Evolutionary conservation across 164 flowering plant genomes (phyloP), one percentile per base, ranked within the genome.

Genomic region (Berberis thunbergii): DNA sequence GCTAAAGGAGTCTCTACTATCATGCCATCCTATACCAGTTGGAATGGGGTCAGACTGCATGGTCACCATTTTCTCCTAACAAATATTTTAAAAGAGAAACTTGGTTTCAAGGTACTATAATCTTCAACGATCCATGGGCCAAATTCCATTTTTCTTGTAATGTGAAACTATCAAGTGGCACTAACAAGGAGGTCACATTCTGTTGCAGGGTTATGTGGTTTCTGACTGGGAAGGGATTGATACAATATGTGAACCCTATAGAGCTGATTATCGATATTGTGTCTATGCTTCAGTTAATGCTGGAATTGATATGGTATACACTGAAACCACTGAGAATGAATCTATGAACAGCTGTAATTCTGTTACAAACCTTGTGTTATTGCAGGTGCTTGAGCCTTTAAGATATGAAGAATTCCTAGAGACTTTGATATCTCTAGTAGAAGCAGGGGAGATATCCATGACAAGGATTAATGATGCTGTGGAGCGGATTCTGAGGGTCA

Each of bases 11-110:
- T 75, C 11, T 72, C 78, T 2, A 72, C 81, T 0, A 49, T 71
- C 71, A 72, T 77, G 78, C 70, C 49, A 45, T 74, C 81, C 41
- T 72, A 70, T 57, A 72, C 77, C 13, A 76, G 79, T 66, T 76
- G 74, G 77, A 76, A 76, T 4, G 76, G 77, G 1, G 64, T 65
- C 45, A 76, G 71, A 67, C 73, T 76, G 79, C 79, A 76, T 49
- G 45, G 73, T 26, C 65, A 76, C 43, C 57, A 40, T 38, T 38
- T 39, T 61, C 70, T 76, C 43, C 64, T 76, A 40, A 70, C 72
- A 40, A 8, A 38, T 2, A 50, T 70, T 56, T 72, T 76, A 67
- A 76, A 76, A 64, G 43, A 74, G 45, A 57, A 67, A 6, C 55
- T 77, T n/a, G 72, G 70, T 26, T 26, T 26, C 26, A 26, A 26